Conservation (phyloP, 1,284 basidiomycete genomes). For the Cryptococcus maquisensis region DNA sequence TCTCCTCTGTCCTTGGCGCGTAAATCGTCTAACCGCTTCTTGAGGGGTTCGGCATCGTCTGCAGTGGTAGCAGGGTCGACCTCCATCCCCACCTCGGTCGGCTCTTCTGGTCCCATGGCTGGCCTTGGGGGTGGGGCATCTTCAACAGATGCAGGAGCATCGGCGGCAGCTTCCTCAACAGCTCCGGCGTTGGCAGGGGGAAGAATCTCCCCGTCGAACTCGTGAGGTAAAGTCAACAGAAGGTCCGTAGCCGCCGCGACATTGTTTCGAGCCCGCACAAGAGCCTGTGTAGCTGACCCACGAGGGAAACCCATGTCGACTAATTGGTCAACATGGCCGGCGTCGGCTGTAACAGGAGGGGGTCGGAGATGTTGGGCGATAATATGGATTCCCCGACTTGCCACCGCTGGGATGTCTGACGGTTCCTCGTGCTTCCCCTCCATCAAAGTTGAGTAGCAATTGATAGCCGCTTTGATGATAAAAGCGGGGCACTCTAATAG, state of each 20-base stretch:
- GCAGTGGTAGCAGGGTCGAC: not conserved
- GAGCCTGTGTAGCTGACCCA: constrained; percentile 73
- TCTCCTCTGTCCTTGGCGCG: constrained; percentile 64
- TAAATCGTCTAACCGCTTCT: constrained; percentile 38
- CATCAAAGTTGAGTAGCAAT: constrained; percentile 74
- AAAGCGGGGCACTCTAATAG: constrained; percentile 66
- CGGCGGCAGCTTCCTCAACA: not conserved
- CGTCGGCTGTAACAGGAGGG: constrained; percentile 57
- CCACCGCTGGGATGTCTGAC: constrained; percentile 6
- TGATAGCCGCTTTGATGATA: constrained; percentile 69
- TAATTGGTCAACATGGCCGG: constrained; percentile 71
- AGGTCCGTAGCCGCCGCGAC: constrained; percentile 84
- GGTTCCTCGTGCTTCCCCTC: constrained; percentile 74
- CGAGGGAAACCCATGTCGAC: constrained; percentile 97
- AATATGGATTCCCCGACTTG: not conserved
- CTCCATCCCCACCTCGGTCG: not conserved
- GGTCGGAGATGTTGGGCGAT: constrained; percentile 42
- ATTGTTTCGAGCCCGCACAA: constrained; percentile 82
- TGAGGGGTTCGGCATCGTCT: not conserved
- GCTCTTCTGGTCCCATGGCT: not conserved
- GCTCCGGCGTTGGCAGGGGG: not conserved
- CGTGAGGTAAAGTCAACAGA: constrained; percentile 75
- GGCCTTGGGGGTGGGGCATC: not conserved
- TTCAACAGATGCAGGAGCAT: not conserved
- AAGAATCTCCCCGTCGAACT: constrained; percentile 49